Conservation (phyloP, 805 yeast genomes). For the Kluyveromyces wickerhamii region DNA sequence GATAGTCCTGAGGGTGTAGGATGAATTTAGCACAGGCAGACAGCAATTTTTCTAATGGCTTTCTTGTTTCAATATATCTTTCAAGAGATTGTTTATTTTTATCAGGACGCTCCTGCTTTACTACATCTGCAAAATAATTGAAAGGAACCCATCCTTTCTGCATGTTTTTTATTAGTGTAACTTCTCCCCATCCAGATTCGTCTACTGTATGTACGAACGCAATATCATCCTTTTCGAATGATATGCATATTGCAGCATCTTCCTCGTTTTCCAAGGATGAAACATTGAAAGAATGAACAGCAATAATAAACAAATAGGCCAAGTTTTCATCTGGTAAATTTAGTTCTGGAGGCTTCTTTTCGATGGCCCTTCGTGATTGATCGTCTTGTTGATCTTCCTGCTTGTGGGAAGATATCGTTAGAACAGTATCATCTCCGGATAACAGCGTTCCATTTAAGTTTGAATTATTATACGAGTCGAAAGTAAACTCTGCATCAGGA, state of each 20-base stretch:
- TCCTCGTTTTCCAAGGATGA: constrained; percentile 51
- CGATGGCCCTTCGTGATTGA: constrained; percentile 9
- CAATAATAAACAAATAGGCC: constrained; percentile 46
- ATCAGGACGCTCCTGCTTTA: constrained; percentile 22
- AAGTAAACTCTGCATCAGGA: background rate
- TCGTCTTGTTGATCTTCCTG: too few relatives aligned
- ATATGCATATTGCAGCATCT: constrained; percentile 65
- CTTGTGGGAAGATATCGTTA: background rate
- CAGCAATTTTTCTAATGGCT: constrained; percentile 48
- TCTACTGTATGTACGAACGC: constrained; percentile 75
- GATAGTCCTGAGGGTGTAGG: constrained; percentile 51
- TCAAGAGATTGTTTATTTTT: background rate
- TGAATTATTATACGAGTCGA: background rate
- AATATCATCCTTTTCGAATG: constrained; percentile 59
- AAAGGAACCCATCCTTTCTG: constrained; percentile 82
- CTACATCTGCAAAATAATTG: constrained; percentile 54
- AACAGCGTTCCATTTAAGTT: background rate
- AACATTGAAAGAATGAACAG: constrained; percentile 53
- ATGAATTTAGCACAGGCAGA: constrained; percentile 60
- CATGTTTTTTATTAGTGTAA: constrained; percentile 54
- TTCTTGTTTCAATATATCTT: constrained; percentile 29
- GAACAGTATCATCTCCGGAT: background rate
- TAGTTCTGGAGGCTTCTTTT: constrained; percentile 16
- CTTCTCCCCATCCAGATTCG: constrained; percentile 86
- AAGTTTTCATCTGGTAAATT: constrained; percentile 35